These are phyloP conservation scores for Penicillium sp. DNA, from an alignment of 2,329 filamentous ascomycete genomes.

Conservation along the genomic window DNA sequence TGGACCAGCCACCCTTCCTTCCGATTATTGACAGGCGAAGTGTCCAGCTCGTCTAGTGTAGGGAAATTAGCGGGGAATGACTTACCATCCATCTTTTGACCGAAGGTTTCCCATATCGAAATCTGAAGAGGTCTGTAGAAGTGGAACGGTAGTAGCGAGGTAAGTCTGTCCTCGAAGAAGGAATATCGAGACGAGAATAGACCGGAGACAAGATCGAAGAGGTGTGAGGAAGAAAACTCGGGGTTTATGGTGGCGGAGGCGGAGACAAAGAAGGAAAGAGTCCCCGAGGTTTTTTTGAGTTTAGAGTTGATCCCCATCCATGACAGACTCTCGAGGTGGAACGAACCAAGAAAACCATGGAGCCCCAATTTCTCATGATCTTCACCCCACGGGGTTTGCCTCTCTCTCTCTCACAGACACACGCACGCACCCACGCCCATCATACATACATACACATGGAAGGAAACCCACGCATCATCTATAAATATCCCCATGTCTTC, in stretches of 20 bases:
- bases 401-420: background rate
- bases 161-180: conserved; percentile 2
- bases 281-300: conserved; percentile 3
- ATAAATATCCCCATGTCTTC: conserved; percentile 7
- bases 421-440: background rate
- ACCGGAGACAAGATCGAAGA: background rate
- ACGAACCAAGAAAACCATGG: background rate
- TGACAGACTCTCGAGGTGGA: background rate
- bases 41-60: background rate
- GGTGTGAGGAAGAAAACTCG: conserved; percentile 2
- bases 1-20: background rate
- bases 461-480: background rate
- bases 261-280: background rate
- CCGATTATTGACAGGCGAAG: background rate
- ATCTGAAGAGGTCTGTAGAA: background rate
- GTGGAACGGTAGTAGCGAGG: background rate
- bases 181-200: conserved; percentile 7
- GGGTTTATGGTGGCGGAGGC: background rate
- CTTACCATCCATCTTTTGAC: conserved; percentile 9
- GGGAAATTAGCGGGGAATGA: conserved; percentile 2
- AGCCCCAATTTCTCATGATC: background rate
- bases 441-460: background rate
- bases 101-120: conserved; percentile 10
- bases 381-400: background rate
- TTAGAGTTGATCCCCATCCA: background rate